These are phyloP conservation scores for Coemansia sp. DNA, from an alignment of 192 early-diverging fungal genomes.

Conservation along the genomic window DNA sequence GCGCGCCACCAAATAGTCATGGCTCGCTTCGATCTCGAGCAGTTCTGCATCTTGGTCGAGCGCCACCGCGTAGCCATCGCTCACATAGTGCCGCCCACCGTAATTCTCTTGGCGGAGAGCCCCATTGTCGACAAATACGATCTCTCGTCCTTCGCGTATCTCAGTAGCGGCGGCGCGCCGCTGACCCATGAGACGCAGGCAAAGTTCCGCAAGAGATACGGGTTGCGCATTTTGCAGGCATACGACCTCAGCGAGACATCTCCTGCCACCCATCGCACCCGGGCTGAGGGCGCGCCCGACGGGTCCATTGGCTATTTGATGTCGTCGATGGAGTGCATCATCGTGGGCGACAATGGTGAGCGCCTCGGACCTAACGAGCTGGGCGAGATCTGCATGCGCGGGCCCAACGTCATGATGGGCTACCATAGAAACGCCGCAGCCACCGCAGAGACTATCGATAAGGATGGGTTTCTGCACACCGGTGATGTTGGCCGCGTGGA, in stretches of 20 bases:
- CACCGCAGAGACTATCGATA: conserved; percentile 66
- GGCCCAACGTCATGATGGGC: conserved; percentile 74
- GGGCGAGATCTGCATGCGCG: conserved; percentile 65
- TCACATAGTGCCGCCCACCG: conserved; percentile 64
- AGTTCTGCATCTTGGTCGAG: conserved; percentile 39
- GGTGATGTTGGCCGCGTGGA: conserved; percentile 62
- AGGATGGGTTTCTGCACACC: conserved; percentile 57
- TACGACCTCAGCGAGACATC: conserved; percentile 67
- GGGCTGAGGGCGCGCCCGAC: not conserved
- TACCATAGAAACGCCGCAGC: conserved; percentile 82
- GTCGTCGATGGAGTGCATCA: conserved; percentile 66
- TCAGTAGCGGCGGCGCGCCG: conserved; percentile 80
- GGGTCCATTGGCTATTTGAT: conserved; percentile 72
- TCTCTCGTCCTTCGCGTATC: conserved; percentile 59
- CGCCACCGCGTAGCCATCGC: conserved; percentile 66
- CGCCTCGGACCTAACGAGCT: conserved; percentile 59
- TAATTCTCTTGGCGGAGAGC: conserved; percentile 72
- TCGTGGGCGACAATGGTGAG: conserved; percentile 72
- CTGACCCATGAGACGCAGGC: conserved; percentile 64
- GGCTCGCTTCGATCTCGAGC: conserved; percentile 68
- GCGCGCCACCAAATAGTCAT: conserved; percentile 66
- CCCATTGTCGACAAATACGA: conserved; percentile 73
- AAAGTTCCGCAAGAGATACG: conserved; percentile 49
- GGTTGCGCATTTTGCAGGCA: conserved; percentile 54
- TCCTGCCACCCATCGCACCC: conserved; percentile 32